A percentile compares a stretch with the other conserved stretches of the same genome.
phyloP scores from a whole-genome alignment of 495 filamentous ascomycete genomes.

The Xylaria longipes region DNA sequence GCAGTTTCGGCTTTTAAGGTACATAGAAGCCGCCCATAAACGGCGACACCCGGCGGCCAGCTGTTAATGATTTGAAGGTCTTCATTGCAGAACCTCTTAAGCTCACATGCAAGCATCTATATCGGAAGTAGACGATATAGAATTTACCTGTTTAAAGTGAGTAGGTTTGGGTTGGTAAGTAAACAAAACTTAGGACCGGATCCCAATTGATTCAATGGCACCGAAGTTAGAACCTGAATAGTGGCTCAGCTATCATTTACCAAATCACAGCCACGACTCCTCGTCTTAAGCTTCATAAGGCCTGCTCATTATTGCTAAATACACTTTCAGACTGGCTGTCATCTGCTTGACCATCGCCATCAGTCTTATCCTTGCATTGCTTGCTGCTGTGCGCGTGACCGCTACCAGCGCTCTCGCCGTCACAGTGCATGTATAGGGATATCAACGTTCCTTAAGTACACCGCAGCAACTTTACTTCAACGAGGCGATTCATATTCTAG shows the following conservation, averaged over 20 bases:
- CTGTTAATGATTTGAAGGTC: background rate
- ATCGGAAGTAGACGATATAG: background rate
- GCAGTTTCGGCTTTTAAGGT: background rate
- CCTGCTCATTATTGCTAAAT: background rate
- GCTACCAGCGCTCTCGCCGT: too few relatives aligned
- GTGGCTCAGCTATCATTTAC: background rate
- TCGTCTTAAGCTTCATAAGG: too few relatives aligned
- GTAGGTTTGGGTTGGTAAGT: background rate
- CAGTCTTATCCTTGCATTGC: too few relatives aligned
- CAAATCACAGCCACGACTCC: background rate
- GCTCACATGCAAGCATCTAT: background rate
- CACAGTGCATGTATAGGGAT: too few relatives aligned
- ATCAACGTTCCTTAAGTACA: too few relatives aligned
- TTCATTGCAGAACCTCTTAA: background rate
- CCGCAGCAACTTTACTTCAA: too few relatives aligned
- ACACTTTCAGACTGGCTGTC: background rate
- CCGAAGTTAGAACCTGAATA: background rate
- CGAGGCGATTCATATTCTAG: too few relatives aligned
- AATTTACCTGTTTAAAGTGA: background rate
- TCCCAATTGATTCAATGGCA: too few relatives aligned
- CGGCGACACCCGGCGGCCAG: background rate
- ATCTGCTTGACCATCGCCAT: background rate
- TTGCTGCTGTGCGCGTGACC: too few relatives aligned
- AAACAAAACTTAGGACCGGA: background rate
- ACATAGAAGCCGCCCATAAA: too few relatives aligned